Evolutionary conservation across 2,329 filamentous ascomycete species (phyloP).

Genomic region (Fusarium nurragi): DNA sequence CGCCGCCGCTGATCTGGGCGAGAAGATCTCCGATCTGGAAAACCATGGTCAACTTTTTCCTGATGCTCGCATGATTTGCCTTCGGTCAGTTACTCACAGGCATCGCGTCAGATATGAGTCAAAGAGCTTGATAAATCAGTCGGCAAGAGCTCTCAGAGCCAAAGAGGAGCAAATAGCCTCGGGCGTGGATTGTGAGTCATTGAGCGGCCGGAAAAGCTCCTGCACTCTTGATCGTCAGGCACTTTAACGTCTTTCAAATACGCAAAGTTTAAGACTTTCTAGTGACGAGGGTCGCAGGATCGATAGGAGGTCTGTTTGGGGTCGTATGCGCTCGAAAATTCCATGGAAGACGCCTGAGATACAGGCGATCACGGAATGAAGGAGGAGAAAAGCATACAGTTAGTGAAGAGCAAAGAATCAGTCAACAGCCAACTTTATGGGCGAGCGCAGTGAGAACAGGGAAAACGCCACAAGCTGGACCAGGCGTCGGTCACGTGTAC

Average conservation of each 20-base stretch:
- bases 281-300: constrained; percentile 39
- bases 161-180: constrained; percentile 39
- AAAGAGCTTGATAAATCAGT: constrained; percentile 13
- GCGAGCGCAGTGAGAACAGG: constrained; percentile 39
- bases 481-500: constrained; percentile 13
- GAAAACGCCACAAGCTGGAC: constrained; percentile 37
- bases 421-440: constrained; percentile 42
- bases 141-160: constrained; percentile 25
- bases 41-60: constrained; percentile 35
- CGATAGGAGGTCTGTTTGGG: constrained; percentile 30
- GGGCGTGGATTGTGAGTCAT: constrained; percentile 43
- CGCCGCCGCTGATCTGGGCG: constrained; percentile 68
- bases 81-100: constrained; percentile 42
- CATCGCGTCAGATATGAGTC: constrained; percentile 41
- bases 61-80: constrained; percentile 6
- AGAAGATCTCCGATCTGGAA: constrained; percentile 50
- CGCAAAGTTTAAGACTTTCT: constrained; percentile 14
- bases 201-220: constrained; percentile 34
- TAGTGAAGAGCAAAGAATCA: constrained; percentile 42
- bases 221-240: constrained; percentile 30
- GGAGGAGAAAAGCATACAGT: constrained; percentile 34
- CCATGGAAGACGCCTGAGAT: constrained; percentile 25
- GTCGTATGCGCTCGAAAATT: constrained; percentile 39
- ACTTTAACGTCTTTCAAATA: constrained; percentile 35
- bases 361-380: constrained; percentile 40